Evolutionary conservation across 805 yeast species (phyloP), one percentile per base, ranked within the genome.

Genomic region (Monosporozyma aerobia): DNA sequence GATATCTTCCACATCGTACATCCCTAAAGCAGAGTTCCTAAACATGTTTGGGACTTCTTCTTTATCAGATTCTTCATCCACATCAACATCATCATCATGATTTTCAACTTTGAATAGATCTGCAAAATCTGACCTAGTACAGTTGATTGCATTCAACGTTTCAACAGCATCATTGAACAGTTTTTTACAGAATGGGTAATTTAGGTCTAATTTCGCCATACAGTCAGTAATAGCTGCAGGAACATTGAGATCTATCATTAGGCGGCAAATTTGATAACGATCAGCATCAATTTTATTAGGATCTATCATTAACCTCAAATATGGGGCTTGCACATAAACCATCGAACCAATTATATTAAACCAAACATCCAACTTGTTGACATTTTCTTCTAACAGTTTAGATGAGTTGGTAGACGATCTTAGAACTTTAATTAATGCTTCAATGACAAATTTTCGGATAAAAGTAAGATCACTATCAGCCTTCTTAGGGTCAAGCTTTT

Each of bases 21-120:
- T 90, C 1, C 97, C 97, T 43, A 92, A 73, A 0, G 97, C 87
- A 0, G 97, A 90, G 64, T 94, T 90, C 41, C 85, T 74, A 68
- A 92, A 82, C 62, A 90, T 73, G 64, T 90, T 90, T 0, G 95
- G 90, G 0, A 90, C 80, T 51, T 88, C 92, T 51, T 85, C 95
- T 39, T 78, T 81, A 22, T 72, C 71, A 44, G 72, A 73, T 39
- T 83, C 88, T 29, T 77, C 81, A n/a, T 81, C 87, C 22, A 70
- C 76, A 22, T 69, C 78, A 16, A 72, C 79, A 14, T 73, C 78
- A 29, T 79, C 77, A 40, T 83, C 92, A 33, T 79, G 83, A 44
- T 76, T 79, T 40, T 74, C 81, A 6, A 76, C 77, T 54, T 78
- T 81, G 62, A 85, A 84, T 3, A 76, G 65, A 0, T 80, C 82